phyloP scores from a whole-genome alignment of 2,329 filamentous ascomycete genomes.

The Fusarium incarnatum region DNA sequence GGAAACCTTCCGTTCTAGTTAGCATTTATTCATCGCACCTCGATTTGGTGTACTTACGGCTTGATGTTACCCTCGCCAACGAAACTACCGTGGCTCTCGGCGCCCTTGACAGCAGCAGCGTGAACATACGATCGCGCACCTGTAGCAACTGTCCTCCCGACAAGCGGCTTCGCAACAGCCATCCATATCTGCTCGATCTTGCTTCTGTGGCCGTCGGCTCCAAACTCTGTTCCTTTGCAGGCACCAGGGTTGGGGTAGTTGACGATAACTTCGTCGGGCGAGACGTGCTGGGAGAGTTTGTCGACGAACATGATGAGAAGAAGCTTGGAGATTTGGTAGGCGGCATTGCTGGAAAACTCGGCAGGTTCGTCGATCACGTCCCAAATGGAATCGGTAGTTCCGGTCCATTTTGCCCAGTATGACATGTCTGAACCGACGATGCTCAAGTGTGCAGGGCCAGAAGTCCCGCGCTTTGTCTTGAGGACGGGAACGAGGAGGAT shows the following conservation, averaged over 20 bases:
- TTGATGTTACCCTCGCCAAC: slow-evolving; percentile 45
- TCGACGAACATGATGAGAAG: slow-evolving; percentile 52
- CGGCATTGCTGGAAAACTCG: slow-evolving; percentile 20
- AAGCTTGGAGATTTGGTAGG: slow-evolving; percentile 48
- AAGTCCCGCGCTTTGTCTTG: slow-evolving; percentile 39
- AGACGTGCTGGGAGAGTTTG: slow-evolving; percentile 53
- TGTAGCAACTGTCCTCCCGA: slow-evolving; percentile 26
- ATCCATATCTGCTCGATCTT: slow-evolving; percentile 29
- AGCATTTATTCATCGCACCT: not conserved
- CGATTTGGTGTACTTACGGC: slow-evolving; percentile 31
- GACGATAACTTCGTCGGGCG: slow-evolving; percentile 56
- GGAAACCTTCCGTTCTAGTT: slow-evolving; percentile 26
- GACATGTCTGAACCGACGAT: slow-evolving; percentile 50
- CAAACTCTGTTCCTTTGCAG: slow-evolving; percentile 57
- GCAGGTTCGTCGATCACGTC: slow-evolving; percentile 33
- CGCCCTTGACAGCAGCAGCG: slow-evolving; percentile 37
- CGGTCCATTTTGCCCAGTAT: slow-evolving; percentile 44
- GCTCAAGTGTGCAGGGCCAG: slow-evolving; percentile 42
- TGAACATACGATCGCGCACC: slow-evolving; percentile 43
- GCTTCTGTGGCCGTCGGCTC: slow-evolving; percentile 46
- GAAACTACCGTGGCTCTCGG: slow-evolving; percentile 43
- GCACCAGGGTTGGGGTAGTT: slow-evolving; percentile 62
- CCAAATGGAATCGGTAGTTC: slow-evolving; percentile 41
- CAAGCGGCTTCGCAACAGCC: slow-evolving; percentile 2
- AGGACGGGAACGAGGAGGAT: slow-evolving; percentile 51